Base-by-base conservation (phyloP, 768 basidiomycete species). In the Dioszegia hungarica region DNA sequence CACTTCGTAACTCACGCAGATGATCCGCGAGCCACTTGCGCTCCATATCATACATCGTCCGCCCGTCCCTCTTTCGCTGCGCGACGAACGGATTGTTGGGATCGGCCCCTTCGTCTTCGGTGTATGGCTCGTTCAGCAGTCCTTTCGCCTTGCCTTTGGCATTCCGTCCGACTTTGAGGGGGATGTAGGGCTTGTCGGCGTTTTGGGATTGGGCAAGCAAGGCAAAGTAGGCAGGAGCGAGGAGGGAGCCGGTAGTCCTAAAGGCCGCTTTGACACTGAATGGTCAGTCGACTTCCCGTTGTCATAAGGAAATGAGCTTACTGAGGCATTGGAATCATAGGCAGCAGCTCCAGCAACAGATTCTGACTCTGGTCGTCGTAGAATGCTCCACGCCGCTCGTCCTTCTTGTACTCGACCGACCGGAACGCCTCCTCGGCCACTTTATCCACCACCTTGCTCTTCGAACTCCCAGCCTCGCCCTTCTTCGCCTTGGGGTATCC, bases 171-270 rank as follows among this genome's bases (percentile, higher is more conserved):
- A 59, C 17, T 46, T 66, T 63, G 50, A 70, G 62, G 19, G 58
- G 41, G 33, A 38, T 43, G 53, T 68, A 72, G 1, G 64, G 63
- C 39, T 61, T 65, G 5, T 48, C 33, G 20, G 59, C 72, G 54
- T 64, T 67, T 27, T 76, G 74, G 56, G 56, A 47, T 15, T 81
- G 77, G 43, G 79, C 78, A 0, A 64, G 64, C 9, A 90, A 78
- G 14, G 73, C 72, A 27, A 87, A 70, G 67, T 84, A 82, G 0
- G 88, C 80, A 0, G 88, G 86, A 0, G 84, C 86, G 64, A 88
- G 91, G 28, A 87, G 79, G 0, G 62, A 63, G 14, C 3, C 12
- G 22, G 20, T 51, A 15, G 19, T 5, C 5, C 25, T 34, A 24
- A 51, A 9, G 79, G 77, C 52, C 81, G 62, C 0, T 48, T 66